Base-by-base conservation (phyloP, 495 filamentous ascomycete genomes). In the Clavariopsis aquatica region DNA sequence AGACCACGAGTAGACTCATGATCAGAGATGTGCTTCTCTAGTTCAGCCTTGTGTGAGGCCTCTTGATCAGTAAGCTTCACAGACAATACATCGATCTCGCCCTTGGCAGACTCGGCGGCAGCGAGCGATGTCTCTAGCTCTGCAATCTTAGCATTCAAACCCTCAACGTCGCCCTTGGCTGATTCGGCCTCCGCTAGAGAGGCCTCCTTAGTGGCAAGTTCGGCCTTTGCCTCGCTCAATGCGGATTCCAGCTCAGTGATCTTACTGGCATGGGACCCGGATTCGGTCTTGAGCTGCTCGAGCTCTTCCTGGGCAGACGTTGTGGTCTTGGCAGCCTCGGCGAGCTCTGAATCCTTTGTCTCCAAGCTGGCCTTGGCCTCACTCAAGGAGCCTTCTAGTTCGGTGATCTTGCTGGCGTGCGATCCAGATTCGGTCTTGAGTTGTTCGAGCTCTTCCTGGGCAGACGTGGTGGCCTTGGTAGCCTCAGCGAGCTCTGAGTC, bases 111-210 rank as follows among this genome's bases (percentile, higher is more conserved):
- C 31, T 56, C 52, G 10, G 52, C 34, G 7, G 24, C 31, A 27
- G 22, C 34, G 15, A 57, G 53, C 1, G 64, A 46, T 9, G 24
- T 2, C 24, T 62, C 52, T 0, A 62, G 24, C 26, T 52, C 58
- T 1, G 36, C 17, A 29, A 67, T 57, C 58, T 67, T 67, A 8
- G 49, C 31, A 3, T 3, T 56, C n/a, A 56, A 22, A 7, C 19
- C 31, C 20, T 56, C 52, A 53, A 43, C 51, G 22, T 66, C 49
- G 28, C 57, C 57, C 49, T 60, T 66, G 7, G 64, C 57, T 23
- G 57, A 2, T 19, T 66, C 64, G 26, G 38, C 57, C 24, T 31
- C 28, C 9, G 10, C 22, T 1, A 53, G 22, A 49, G 27, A 24
- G 10, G 29, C 52, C 15, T 19, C 31, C 20, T 55, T 26, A 17